Conservation (phyloP, 306 rosid genomes). For the Cucurbita pepo region DNA sequence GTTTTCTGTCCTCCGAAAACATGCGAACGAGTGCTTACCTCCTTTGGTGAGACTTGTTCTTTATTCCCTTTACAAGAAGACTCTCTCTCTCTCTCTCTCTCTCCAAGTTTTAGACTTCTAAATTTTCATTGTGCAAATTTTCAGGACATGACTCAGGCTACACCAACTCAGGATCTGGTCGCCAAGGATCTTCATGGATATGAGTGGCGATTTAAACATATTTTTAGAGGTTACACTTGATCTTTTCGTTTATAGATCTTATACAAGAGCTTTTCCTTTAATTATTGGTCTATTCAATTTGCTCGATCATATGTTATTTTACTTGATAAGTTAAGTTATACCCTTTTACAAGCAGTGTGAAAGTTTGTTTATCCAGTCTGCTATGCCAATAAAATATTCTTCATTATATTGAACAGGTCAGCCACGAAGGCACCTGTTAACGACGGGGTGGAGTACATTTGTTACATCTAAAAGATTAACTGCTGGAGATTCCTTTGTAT, state of each 20-base stretch:
- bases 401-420: slow-evolving; percentile 46
- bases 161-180: slow-evolving; percentile 89
- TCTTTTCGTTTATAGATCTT: background rate
- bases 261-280: background rate
- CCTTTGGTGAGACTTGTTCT: slow-evolving; percentile 31
- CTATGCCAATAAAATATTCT: background rate
- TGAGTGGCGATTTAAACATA: slow-evolving; percentile 93
- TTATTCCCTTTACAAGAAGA: background rate
- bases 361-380: background rate
- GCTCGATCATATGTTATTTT: background rate
- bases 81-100: background rate
- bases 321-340: background rate
- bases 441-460: slow-evolving; percentile 96
- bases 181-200: slow-evolving; percentile 88
- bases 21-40: slow-evolving; percentile 92
- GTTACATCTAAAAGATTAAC: slow-evolving; percentile 85
- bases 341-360: background rate
- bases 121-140: background rate
- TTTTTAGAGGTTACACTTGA: slow-evolving; percentile 52
- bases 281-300: background rate
- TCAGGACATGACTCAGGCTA: slow-evolving; percentile 74
- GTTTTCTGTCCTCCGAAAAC: slow-evolving; percentile 84
- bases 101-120: background rate
- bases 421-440: slow-evolving; percentile 90
- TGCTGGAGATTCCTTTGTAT: slow-evolving; percentile 87